Evolutionary conservation across 2,329 filamentous ascomycete species (phyloP).

Genomic region (Fusarium sp.): DNA sequence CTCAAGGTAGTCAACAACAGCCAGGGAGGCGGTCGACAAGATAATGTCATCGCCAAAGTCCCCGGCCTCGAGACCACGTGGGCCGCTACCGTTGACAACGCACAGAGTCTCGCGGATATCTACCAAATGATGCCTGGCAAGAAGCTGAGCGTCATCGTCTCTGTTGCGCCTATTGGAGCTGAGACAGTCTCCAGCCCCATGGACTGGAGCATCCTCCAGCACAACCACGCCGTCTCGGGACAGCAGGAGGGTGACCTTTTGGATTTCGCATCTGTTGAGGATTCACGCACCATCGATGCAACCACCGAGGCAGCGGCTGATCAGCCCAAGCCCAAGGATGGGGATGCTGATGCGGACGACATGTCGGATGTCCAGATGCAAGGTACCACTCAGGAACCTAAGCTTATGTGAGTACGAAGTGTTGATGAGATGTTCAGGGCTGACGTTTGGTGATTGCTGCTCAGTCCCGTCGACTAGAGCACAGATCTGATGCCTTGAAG

Average conservation of each 20-base stretch:
- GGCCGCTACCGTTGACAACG: fast-evolving
- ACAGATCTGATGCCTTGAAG: too few relatives aligned
- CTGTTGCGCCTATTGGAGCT: neutral
- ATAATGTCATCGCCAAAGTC: slow-evolving; percentile 14
- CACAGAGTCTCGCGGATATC: fast-evolving
- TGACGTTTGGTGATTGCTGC: too few relatives aligned
- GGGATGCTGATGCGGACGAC: too few relatives aligned
- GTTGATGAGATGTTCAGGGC: too few relatives aligned
- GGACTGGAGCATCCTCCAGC: neutral
- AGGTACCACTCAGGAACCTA: too few relatives aligned
- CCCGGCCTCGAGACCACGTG: neutral
- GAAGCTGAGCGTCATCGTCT: fast-evolving
- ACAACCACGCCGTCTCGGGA: too few relatives aligned
- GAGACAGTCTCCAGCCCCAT: neutral
- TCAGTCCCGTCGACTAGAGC: too few relatives aligned
- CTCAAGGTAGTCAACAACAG: neutral
- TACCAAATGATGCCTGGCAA: fast-evolving
- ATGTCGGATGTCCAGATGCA: too few relatives aligned
- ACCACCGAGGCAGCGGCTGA: too few relatives aligned
- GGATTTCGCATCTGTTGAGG: too few relatives aligned
- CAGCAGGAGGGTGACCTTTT: neutral
- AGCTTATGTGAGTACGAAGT: too few relatives aligned
- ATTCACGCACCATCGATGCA: neutral
- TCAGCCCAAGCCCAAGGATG: too few relatives aligned
- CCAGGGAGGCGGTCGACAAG: slow-evolving; percentile 5